Evolutionary conservation across 345 rosid genomes (phyloP).

Genomic region (Aegle marmelos): DNA sequence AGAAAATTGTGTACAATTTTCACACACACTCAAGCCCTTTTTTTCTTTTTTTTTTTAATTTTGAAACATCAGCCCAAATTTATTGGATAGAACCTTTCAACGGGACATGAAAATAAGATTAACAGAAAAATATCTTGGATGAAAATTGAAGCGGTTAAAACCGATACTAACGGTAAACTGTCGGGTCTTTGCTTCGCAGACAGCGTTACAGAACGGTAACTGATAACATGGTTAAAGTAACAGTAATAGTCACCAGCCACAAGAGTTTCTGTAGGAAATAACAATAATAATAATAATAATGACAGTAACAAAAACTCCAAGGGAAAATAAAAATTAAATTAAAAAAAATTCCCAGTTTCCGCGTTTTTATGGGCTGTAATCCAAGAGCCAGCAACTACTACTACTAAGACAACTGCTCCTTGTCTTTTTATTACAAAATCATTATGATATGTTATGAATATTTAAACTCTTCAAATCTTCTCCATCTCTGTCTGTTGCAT

Average conservation of each 20-base stretch:
- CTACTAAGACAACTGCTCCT: neutral
- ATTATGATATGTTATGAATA: neutral
- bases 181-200: neutral
- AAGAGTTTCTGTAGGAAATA: no score
- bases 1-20: no score
- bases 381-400: neutral
- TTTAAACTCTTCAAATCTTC: neutral
- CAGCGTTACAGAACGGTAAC: neutral
- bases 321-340: neutral
- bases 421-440: neutral
- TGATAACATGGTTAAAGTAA: neutral
- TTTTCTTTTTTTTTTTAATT: no score
- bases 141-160: neutral
- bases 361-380: constrained; percentile 2
- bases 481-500: neutral
- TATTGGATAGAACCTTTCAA: neutral
- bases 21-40: no score
- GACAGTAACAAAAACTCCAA: neutral
- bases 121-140: no score
- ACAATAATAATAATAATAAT: neutral
- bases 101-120: neutral
- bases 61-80: no score
- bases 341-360: neutral
- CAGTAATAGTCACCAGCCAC: neutral
- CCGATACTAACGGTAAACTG: neutral